Percentiles rank a stretch among this genome's conserved stretches.
These are phyloP conservation scores for Penicillium crustosum DNA, from an alignment of 2,329 filamentous ascomycete species.

Conservation along the genomic window DNA sequence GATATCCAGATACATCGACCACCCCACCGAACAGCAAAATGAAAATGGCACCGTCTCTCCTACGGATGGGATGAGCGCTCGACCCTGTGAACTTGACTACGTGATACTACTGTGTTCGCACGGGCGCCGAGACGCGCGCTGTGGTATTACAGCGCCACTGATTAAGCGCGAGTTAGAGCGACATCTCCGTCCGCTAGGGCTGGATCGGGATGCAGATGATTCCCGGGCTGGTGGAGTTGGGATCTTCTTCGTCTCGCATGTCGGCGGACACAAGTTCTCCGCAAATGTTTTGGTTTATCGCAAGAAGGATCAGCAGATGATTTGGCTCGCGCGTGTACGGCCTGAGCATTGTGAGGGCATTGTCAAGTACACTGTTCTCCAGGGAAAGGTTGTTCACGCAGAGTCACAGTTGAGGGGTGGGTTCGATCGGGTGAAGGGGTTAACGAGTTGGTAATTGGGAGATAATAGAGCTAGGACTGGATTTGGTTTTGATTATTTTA, in stretches of 20 bases:
- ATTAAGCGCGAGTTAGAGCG: constrained; percentile 78
- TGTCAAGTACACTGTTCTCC: constrained; percentile 77
- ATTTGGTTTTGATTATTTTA: neutral
- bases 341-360: constrained; percentile 89
- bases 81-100: constrained; percentile 73
- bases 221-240: constrained; percentile 80
- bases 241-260: constrained; percentile 89
- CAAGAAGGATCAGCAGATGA: constrained; percentile 50
- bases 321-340: constrained; percentile 83
- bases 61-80: constrained; percentile 42
- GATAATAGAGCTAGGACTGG: neutral
- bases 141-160: constrained; percentile 83
- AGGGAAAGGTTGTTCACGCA: constrained; percentile 88
- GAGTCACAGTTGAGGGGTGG: constrained; percentile 78
- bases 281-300: constrained; percentile 90
- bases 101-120: constrained; percentile 89
- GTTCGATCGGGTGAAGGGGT: constrained; percentile 71
- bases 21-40: constrained; percentile 51
- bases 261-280: constrained; percentile 90
- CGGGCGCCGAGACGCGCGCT: constrained; percentile 82
- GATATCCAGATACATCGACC: constrained; percentile 65
- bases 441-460: constrained; percentile 60
- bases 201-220: constrained; percentile 80
- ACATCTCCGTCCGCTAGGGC: constrained; percentile 73
- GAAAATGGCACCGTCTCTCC: constrained; percentile 47